phyloP scores from a whole-genome alignment of 805 yeast genomes.

The Kazachstania viticola region DNA sequence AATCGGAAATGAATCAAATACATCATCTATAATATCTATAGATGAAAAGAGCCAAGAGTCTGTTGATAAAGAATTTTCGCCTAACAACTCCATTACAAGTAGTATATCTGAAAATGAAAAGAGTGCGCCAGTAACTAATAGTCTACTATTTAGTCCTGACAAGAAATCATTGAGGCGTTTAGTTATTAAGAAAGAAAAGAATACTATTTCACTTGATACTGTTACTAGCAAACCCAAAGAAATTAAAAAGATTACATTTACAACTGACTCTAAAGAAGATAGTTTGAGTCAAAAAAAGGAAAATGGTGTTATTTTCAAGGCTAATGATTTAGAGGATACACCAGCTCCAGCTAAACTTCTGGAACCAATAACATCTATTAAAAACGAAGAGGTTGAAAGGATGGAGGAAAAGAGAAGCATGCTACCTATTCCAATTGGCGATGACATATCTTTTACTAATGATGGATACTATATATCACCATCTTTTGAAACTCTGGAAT shows the following conservation, averaged over 20 bases:
- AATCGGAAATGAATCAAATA: not conserved
- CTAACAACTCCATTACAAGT: not conserved
- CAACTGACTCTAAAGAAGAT: too few relatives aligned
- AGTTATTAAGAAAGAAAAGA: slow-evolving; percentile 11
- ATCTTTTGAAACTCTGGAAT: slow-evolving; percentile 47
- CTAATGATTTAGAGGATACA: not conserved
- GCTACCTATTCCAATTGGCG: slow-evolving; percentile 7
- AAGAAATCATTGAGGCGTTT: slow-evolving; percentile 21
- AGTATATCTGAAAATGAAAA: too few relatives aligned
- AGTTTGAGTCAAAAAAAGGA: not conserved
- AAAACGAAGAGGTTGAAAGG: not conserved
- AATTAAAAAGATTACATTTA: not conserved
- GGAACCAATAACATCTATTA: not conserved
- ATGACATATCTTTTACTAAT: slow-evolving; percentile 40
- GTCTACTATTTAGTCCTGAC: slow-evolving; percentile 20
- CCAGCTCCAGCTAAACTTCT: not conserved
- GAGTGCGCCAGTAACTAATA: too few relatives aligned
- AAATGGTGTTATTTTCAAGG: not conserved
- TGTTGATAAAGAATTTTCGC: too few relatives aligned
- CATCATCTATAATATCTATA: not conserved
- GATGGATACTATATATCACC: slow-evolving; percentile 89
- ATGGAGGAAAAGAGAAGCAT: too few relatives aligned
- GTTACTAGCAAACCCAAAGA: too few relatives aligned
- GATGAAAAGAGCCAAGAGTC: not conserved
- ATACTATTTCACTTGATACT: too few relatives aligned